Evolutionary conservation across 1,284 basidiomycete species (phyloP).

Genomic region (Puccinia horiana): DNA sequence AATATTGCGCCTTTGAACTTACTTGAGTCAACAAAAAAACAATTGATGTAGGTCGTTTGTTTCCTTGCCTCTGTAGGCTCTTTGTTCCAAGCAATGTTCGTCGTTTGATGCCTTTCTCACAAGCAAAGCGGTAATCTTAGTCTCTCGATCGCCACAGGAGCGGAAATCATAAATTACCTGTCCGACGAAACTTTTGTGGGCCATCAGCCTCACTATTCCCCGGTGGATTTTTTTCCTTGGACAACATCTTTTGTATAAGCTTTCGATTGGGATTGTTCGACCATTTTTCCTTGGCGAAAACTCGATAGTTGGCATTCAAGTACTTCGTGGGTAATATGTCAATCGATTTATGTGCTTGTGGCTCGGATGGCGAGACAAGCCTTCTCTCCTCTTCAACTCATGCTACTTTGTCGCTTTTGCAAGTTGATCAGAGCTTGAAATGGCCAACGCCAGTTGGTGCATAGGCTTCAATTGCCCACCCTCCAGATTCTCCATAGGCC

Average conservation of each 20-base stretch:
- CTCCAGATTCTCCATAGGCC: background rate
- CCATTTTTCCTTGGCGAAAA: background rate
- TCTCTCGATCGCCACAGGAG: background rate
- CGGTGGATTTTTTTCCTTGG: background rate
- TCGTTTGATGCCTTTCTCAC: background rate
- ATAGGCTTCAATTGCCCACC: background rate
- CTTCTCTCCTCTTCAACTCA: background rate
- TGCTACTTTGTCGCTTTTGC: background rate
- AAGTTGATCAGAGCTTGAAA: background rate
- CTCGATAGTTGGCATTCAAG: background rate
- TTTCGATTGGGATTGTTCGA: background rate
- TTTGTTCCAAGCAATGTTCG: background rate
- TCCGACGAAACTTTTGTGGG: background rate
- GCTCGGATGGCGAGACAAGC: background rate
- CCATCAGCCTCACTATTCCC: background rate
- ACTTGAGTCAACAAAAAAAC: background rate
- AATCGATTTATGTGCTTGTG: background rate
- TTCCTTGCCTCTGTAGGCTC: background rate
- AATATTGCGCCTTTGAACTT: slow-evolving; percentile 1
- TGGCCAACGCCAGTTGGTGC: background rate
- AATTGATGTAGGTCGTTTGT: background rate
- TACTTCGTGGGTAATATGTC: background rate
- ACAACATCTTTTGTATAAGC: background rate
- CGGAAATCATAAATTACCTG: background rate
- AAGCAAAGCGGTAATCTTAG: background rate